Base-by-base conservation (phyloP, 768 basidiomycete genomes). In the Russula vinacea region DNA sequence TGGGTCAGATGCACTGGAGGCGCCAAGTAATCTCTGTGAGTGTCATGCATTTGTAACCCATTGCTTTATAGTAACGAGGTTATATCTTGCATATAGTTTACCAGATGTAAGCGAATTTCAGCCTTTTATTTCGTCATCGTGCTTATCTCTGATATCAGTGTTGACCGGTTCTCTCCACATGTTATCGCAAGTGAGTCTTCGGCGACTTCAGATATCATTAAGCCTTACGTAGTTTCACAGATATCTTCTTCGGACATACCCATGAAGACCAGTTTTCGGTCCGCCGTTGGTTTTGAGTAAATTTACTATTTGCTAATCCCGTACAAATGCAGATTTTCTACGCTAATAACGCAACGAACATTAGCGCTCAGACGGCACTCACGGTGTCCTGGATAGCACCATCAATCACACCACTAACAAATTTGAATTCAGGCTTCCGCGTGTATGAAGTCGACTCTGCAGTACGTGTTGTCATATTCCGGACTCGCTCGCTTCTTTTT, bases 101-200 rank as follows among this genome's bases (percentile, higher is more conserved):
- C 68, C 81, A 82, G 67, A 82, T 82, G 81, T 82, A 60, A 60
- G 76, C 58, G 29, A 10, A 33, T 5, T 56, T 16, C 8, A 3
- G 0, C 26, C 9, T 40, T n/a, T 47, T 32, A 32, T 39, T 65
- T 37, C 10, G 9, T 5, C n/a, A 8, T 44, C 17, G 5, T 66
- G 40, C 62, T 39, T 13, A 65, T 42, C 24, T 57, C 29, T 24
- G 8, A 59, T 49, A 39, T 47, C 56, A 89, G 87, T 60, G 84
- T 90, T 60, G 88, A 90, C 69, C 85, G 88, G n/a, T 90, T 80
- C 73, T 85, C 87, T 9, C 88, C 88, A 35, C 88, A 90, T 69
- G 88, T 89, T 60, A 87, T 90, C 65, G 85, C 87, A 50, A 86
- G 86, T 88, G 58, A 49, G 86, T 79, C 49, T n/a, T 55, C 53